These are phyloP conservation scores for Pyricularia pennisetigena DNA, from an alignment of 2,329 filamentous ascomycete genomes.

Conservation along the genomic window DNA sequence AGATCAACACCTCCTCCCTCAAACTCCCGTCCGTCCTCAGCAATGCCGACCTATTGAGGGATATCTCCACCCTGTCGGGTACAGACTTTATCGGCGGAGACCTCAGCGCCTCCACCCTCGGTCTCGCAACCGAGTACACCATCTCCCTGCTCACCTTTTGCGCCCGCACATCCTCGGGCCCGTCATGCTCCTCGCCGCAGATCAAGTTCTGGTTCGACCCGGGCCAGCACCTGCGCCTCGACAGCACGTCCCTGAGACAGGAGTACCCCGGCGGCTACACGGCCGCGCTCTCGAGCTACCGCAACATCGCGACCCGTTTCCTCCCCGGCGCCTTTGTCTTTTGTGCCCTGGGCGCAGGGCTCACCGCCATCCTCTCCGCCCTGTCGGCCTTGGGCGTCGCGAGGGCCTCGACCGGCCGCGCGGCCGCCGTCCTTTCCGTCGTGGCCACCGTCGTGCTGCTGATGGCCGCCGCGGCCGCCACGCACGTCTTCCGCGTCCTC, in stretches of 20 bases:
- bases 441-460: slow-evolving; percentile 17
- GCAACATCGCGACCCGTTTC: slow-evolving; percentile 15
- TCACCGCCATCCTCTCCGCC: slow-evolving; percentile 14
- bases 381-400: slow-evolving; percentile 8
- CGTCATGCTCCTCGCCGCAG: slow-evolving; percentile 16
- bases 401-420: slow-evolving; percentile 7
- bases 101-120: slow-evolving; percentile 16
- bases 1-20: slow-evolving; percentile 21
- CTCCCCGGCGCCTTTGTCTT: slow-evolving; percentile 19
- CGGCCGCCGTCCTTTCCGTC: slow-evolving; percentile 7
- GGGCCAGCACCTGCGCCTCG: slow-evolving; percentile 19
- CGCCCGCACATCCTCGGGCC: slow-evolving; percentile 13
- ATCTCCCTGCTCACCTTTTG: slow-evolving; percentile 23
- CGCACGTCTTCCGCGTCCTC: slow-evolving; percentile 16
- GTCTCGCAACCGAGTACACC: slow-evolving; percentile 19
- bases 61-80: slow-evolving; percentile 20
- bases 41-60: slow-evolving; percentile 19
- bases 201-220: slow-evolving; percentile 22
- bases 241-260: slow-evolving; percentile 13
- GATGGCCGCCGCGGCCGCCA: slow-evolving; percentile 15
- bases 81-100: slow-evolving; percentile 20
- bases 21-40: slow-evolving; percentile 19
- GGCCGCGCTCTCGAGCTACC: slow-evolving; percentile 16
- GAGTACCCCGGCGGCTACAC: slow-evolving; percentile 12
- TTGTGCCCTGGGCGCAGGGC: slow-evolving; percentile 12